Percentiles rank a stretch among this genome's conserved stretches.
These are phyloP conservation scores for Tolypocladium pustulatum DNA, from an alignment of 2,329 filamentous ascomycete species.

Conservation along the genomic window DNA sequence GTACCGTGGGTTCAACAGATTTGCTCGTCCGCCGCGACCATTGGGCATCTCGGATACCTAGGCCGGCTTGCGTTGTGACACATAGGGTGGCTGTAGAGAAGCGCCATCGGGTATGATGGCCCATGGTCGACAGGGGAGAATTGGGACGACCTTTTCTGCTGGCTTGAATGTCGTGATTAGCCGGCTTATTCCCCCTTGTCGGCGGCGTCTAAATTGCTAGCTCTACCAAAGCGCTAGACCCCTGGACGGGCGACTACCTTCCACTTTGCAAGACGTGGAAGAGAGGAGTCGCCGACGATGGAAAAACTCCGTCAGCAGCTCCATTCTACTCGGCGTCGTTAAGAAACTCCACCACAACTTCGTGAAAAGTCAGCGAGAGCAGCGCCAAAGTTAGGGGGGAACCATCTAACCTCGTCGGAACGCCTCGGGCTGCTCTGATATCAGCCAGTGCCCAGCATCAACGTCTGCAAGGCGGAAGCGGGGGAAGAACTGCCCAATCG, in stretches of 20 bases:
- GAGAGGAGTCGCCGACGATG: background rate
- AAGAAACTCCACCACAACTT: slow-evolving; percentile 56
- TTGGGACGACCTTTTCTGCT: background rate
- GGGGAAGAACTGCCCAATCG: slow-evolving; percentile 75
- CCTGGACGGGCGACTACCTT: background rate
- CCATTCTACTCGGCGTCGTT: slow-evolving; percentile 31
- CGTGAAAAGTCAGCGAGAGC: slow-evolving; percentile 1
- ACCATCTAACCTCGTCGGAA: slow-evolving; percentile 55
- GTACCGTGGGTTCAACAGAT: background rate
- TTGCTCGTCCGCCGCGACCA: background rate
- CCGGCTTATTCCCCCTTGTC: background rate
- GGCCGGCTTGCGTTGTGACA: background rate
- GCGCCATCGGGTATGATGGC: background rate
- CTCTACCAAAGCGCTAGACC: background rate
- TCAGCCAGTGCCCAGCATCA: slow-evolving; percentile 78
- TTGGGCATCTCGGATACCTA: background rate
- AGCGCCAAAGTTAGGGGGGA: background rate
- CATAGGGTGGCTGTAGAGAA: background rate
- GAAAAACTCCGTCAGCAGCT: background rate
- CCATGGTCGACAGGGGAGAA: no score
- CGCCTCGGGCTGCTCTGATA: slow-evolving; percentile 74
- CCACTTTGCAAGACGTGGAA: background rate
- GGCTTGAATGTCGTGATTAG: background rate
- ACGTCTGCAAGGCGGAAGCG: slow-evolving; percentile 63
- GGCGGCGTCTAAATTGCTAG: background rate